Conservation (phyloP, 345 rosid species). For the Gossypium ekmanianum region DNA sequence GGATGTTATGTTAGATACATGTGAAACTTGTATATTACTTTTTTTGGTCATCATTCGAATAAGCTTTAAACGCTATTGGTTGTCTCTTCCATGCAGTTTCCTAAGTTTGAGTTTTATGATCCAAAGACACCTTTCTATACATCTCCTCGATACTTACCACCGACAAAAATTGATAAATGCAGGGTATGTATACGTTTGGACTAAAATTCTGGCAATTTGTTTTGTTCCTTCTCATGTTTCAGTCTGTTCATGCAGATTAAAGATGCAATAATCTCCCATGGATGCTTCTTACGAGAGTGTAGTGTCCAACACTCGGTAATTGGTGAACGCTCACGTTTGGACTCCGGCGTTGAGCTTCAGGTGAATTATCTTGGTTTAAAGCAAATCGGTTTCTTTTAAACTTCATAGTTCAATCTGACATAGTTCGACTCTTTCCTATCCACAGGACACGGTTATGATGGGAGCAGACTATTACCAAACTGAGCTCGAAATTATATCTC, state of each 20-base stretch:
- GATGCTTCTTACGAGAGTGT: constrained; percentile 93
- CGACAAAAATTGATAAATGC: constrained; percentile 84
- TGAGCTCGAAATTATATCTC: constrained; percentile 87
- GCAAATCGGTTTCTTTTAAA: neutral
- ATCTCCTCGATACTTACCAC: constrained; percentile 86
- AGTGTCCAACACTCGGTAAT: constrained; percentile 64
- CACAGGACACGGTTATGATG: constrained; percentile 82
- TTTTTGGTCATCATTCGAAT: neutral
- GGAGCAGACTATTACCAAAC: constrained; percentile 95
- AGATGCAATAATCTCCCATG: constrained; percentile 84
- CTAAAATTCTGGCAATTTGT: neutral
- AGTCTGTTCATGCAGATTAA: constrained; percentile 45
- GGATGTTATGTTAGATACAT: neutral
- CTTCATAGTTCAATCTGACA: neutral
- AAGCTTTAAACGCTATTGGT: neutral
- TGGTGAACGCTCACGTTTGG: constrained; percentile 91
- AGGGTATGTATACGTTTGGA: constrained; percentile 35
- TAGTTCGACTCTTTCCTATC: neutral
- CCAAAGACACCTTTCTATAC: constrained; percentile 87
- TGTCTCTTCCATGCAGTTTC: constrained; percentile 44
- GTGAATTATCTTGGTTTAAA: constrained; percentile 29
- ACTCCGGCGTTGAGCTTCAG: constrained; percentile 80
- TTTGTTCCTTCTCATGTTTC: constrained; percentile 19
- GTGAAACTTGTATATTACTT: neutral
- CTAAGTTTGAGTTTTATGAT: constrained; percentile 82